These are phyloP conservation scores for Aspergillus wentii DNA, from an alignment of 495 filamentous ascomycete species.

Conservation along the genomic window DNA sequence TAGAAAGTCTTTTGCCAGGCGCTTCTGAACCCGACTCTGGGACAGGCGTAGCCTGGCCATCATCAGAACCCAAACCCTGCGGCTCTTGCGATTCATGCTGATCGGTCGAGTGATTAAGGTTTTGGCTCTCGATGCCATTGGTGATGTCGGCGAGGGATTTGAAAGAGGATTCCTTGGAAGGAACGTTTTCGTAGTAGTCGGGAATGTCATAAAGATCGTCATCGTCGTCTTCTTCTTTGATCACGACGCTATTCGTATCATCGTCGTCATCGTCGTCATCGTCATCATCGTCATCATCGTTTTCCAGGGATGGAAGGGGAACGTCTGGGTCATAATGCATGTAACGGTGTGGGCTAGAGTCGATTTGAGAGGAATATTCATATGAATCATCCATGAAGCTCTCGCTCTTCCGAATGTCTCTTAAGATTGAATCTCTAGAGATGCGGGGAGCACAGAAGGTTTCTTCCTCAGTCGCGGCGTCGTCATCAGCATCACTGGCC, in stretches of 20 bases:
- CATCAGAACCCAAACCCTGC: conserved; percentile 10
- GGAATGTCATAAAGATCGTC: conserved; percentile 68
- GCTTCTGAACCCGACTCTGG: conserved; percentile 8
- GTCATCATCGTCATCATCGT: conserved; percentile 52
- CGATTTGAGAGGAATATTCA: conserved; percentile 55
- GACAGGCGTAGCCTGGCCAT: conserved; percentile 32
- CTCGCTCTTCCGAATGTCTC: conserved; percentile 75
- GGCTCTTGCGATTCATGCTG: conserved; percentile 11
- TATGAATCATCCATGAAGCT: conserved; percentile 52
- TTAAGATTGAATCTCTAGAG: conserved; percentile 87
- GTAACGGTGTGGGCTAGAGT: conserved; percentile 49
- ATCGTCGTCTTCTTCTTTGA: conserved; percentile 62
- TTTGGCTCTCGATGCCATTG: conserved; percentile 41
- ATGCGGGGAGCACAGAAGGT: conserved; percentile 61
- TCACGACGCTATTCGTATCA: conserved; percentile 56
- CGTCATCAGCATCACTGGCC: conserved; percentile 28
- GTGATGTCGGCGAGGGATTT: conserved; percentile 37
- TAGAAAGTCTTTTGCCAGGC: conserved; percentile 5
- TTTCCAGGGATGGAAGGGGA: conserved; percentile 71
- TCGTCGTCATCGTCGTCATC: conserved; percentile 48
- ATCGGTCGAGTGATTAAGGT: conserved; percentile 39
- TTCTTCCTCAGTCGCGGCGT: conserved; percentile 7
- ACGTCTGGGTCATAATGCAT: conserved; percentile 72
- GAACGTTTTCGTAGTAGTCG: conserved; percentile 43
- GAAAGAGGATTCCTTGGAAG: conserved; percentile 44